Percentiles rank a stretch among this genome's conserved stretches.
Conservation (phyloP, 176 grass and related monocot genomes). For the Eremochloa ophiuroides region DNA sequence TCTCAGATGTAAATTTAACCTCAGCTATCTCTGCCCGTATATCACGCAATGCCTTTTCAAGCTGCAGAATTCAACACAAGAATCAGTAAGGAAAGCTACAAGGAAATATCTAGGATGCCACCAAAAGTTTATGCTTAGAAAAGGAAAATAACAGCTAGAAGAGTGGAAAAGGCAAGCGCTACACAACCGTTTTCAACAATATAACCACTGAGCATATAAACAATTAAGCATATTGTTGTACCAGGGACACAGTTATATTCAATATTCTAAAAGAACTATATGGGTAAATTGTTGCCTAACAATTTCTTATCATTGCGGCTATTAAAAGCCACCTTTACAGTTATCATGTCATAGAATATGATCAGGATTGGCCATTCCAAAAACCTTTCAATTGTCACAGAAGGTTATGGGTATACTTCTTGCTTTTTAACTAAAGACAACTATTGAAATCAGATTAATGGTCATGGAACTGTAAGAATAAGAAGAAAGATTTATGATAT, state of each 20-base stretch:
- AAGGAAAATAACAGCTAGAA: background rate
- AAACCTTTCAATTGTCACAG: background rate
- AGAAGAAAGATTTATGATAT: background rate
- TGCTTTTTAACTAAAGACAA: background rate
- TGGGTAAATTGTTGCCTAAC: background rate
- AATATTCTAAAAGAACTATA: background rate
- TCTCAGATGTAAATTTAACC: conserved; percentile 77
- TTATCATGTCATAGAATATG: conserved; percentile 3
- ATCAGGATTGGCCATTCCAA: background rate
- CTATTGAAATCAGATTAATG: background rate
- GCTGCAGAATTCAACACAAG: conserved; percentile 51
- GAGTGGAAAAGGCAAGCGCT: background rate
- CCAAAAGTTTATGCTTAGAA: background rate
- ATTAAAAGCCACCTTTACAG: background rate
- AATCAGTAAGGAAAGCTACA: conserved; percentile 15
- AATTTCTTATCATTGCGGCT: background rate
- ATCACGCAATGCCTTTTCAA: conserved; percentile 78
- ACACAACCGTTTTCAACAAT: background rate
- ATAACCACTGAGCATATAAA: background rate
- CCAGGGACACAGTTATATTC: background rate
- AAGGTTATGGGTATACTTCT: background rate
- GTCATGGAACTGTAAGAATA: background rate
- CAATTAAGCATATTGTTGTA: background rate
- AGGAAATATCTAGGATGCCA: background rate
- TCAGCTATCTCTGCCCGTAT: conserved; percentile 77